A percentile compares a stretch with the other conserved stretches of the same genome.
These are phyloP conservation scores for Sutorius eximius DNA, from an alignment of 1,284 basidiomycete species.

Conservation along the genomic window DNA sequence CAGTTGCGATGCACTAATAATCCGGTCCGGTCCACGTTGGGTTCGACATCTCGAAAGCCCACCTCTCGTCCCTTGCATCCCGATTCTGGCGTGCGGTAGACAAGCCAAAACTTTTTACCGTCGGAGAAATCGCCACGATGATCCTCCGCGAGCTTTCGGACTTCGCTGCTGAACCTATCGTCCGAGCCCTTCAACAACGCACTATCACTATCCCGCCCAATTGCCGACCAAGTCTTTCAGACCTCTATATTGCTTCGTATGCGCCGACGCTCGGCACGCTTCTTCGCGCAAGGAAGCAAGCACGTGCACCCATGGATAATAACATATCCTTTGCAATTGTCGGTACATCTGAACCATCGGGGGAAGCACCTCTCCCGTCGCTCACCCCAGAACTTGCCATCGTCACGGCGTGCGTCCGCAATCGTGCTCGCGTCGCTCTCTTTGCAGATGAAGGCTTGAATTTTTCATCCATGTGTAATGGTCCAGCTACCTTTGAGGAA, in stretches of 20 bases:
- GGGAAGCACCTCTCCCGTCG: not conserved
- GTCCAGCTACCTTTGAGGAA: too few relatives aligned
- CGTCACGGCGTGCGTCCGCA: not conserved
- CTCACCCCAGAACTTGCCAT: slow-evolving; percentile 4
- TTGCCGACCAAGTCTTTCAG: slow-evolving; percentile 20
- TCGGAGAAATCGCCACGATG: slow-evolving; percentile 2
- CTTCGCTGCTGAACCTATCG: slow-evolving; percentile 26
- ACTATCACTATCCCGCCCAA: slow-evolving; percentile 10
- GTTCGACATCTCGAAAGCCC: slow-evolving; percentile 9
- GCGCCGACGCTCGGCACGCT: slow-evolving; percentile 27
- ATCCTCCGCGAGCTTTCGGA: slow-evolving; percentile 30
- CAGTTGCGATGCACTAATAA: slow-evolving; percentile 27
- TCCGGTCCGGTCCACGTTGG: slow-evolving; percentile 17
- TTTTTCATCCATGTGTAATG: too few relatives aligned
- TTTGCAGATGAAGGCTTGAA: not conserved
- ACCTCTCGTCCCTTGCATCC: not conserved
- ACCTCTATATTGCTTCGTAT: slow-evolving; percentile 37
- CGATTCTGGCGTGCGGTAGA: slow-evolving; percentile 2
- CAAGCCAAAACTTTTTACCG: not conserved
- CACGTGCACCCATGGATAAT: not conserved
- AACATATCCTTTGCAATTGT: not conserved
- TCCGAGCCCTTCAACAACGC: slow-evolving; percentile 14
- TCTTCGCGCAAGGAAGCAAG: not conserved
- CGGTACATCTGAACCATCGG: not conserved
- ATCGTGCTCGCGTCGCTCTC: not conserved